Evolutionary conservation across 139 green algal species (phyloP).

Genomic region (Chlamydomonas schloesseri): DNA sequence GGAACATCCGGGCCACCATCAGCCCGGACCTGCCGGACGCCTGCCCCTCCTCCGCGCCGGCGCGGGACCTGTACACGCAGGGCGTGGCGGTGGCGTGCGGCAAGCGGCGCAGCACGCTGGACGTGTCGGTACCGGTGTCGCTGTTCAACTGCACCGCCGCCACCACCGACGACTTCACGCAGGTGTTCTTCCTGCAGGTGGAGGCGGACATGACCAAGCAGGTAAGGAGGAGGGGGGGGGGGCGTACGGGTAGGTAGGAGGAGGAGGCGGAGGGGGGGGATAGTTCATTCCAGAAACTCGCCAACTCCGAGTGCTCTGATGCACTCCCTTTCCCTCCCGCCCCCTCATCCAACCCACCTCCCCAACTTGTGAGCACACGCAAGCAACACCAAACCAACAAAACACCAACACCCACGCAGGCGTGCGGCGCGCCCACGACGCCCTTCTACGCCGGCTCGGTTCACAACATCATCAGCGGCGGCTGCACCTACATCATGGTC

Average conservation of each 20-base stretch:
- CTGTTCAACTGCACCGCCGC: conserved; percentile 27
- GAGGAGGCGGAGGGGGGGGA: too few relatives aligned
- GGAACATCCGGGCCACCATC: not conserved
- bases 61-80: not conserved
- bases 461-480: not conserved
- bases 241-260: too few relatives aligned
- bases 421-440: not conserved
- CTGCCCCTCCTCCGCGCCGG: not conserved
- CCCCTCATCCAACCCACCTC: not conserved
- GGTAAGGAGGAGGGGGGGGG: too few relatives aligned
- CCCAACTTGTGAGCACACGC: too few relatives aligned
- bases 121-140: not conserved
- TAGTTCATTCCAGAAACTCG: too few relatives aligned
- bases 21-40: not conserved
- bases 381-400: too few relatives aligned
- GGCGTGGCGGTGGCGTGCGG: conserved; percentile 4
- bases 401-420: not conserved
- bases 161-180: conserved; percentile 12
- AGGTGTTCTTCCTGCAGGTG: conserved; percentile 15
- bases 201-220: not conserved
- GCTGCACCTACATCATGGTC: conserved; percentile 27
- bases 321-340: not conserved
- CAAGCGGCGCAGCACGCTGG: conserved; percentile 1
- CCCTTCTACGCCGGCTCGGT: not conserved
- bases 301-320: too few relatives aligned